Evolutionary conservation across 306 rosid genomes (phyloP), one percentile per base, ranked within the genome.

Genomic region (Morella rubra): DNA sequence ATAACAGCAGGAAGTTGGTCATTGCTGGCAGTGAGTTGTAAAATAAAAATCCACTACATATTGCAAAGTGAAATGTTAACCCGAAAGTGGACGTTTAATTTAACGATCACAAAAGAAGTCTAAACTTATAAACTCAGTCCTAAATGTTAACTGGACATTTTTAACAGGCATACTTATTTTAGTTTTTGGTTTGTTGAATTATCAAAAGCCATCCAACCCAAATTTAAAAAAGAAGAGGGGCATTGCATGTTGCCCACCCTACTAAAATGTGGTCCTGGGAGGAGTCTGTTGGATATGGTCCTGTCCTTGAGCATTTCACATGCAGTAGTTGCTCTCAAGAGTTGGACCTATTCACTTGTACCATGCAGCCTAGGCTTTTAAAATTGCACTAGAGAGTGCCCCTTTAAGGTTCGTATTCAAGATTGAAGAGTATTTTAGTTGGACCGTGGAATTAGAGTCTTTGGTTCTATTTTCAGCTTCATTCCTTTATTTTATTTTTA

Each of bases 31-130:
- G 40, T 53, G 44, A 73, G 61, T 59, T 69, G 42, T 16, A 5
- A 8, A 65, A 42, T 10, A 46, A 37, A 78, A 19, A 16, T 52
- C 27, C 67, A 42, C 40, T 73, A 46, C 58, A 52, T 73, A 66
- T 73, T 73, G 69, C 60, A 65, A 46, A 15, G 54, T 65, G 19
- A 65, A 45, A 79, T 79, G 69, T 41, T 5, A 32, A 72, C 55
- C 16, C 41, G 22, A 8, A 3, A 66, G 22, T 59, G 22, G 41
- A 9, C n/a, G 11, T 32, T 15, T 66, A 42, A 66, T 6, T 11
- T 11, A 13, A 20, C 13, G 27, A 42, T 44, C 71, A 66, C 15
- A 66, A 41, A 13, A 41, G 50, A 7, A 9, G 50, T 66, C 32
- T 42, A 16, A 42, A 66, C 18, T 66, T 24, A 10, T 66, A 41